Evolutionary conservation across 768 basidiomycete genomes (phyloP).

Genomic region (Leccinum broughii): DNA sequence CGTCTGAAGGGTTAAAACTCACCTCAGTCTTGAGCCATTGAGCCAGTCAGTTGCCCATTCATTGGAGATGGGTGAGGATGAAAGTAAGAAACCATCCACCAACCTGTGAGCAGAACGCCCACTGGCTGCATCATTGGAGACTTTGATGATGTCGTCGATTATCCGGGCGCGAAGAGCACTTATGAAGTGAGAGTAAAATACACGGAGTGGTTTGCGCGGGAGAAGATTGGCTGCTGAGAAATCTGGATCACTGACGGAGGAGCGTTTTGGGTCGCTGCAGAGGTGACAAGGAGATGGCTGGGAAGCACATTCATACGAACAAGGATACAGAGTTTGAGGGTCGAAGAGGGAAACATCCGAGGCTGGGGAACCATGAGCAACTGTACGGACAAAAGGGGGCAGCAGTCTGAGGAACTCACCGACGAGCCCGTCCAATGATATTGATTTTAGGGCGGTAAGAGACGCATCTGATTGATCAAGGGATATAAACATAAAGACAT

Average conservation of each 20-base stretch:
- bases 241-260: conserved; percentile 18
- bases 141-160: conserved; percentile 51
- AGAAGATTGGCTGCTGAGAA: conserved; percentile 40
- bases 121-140: conserved; percentile 33
- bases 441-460: conserved; percentile 34
- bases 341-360: conserved; percentile 45
- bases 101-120: conserved; percentile 48
- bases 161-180: conserved; percentile 58
- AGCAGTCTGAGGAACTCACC: conserved; percentile 41
- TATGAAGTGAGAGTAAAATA: conserved; percentile 49
- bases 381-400: conserved; percentile 5
- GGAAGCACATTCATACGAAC: conserved; percentile 47
- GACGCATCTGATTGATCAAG: conserved; percentile 32
- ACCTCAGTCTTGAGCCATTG: conserved; percentile 51
- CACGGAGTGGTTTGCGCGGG: conserved; percentile 47
- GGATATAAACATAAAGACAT: conserved; percentile 57
- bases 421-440: conserved; percentile 51
- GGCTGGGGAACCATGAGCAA: conserved; percentile 35
- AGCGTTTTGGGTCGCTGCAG: conserved; percentile 32
- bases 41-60: conserved; percentile 74
- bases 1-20: conserved; percentile 10
- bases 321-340: conserved; percentile 53
- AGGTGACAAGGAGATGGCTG: conserved; percentile 39
- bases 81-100: conserved; percentile 64
- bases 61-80: conserved; percentile 40